phyloP scores from a whole-genome alignment of 306 rosid species.

The Begonia loranthoides region DNA sequence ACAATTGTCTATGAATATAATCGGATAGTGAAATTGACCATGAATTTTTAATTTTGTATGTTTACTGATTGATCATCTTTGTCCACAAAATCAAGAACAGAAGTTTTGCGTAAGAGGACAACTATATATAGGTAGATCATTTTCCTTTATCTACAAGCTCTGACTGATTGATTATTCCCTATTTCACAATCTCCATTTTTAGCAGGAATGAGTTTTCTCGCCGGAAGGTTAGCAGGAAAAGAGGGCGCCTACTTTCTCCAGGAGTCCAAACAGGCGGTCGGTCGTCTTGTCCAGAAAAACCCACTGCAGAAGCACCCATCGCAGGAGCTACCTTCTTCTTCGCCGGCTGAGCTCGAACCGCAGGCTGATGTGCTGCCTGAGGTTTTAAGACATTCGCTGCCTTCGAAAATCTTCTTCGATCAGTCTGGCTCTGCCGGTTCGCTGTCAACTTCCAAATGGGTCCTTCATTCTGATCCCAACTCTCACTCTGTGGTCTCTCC shows the following conservation, averaged over 20 bases:
- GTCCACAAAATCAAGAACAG: too few species aligned
- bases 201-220: conserved; percentile 61
- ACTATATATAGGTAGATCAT: too few species aligned
- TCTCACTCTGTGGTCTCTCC: conserved; percentile 19
- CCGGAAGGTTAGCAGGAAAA: conserved; percentile 76
- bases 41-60: too few species aligned
- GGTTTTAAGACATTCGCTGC: conserved; percentile 65
- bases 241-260: conserved; percentile 82
- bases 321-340: conserved; percentile 9
- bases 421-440: conserved; percentile 8
- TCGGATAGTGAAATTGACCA: too few species aligned
- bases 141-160: too few species aligned
- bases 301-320: conserved; percentile 17
- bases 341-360: conserved; percentile 14
- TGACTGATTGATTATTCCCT: too few species aligned
- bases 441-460: conserved; percentile 73
- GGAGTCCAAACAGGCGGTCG: conserved; percentile 78
- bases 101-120: too few species aligned
- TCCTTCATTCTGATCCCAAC: conserved; percentile 32
- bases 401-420: conserved; percentile 40
- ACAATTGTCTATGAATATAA: too few species aligned
- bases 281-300: conserved; percentile 34
- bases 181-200: neutral
- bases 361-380: conserved; percentile 76
- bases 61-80: too few species aligned